These are phyloP conservation scores for Plasmodium chabaudi DNA, from an alignment of 169 alveolate species.

Conservation along the genomic window DNA sequence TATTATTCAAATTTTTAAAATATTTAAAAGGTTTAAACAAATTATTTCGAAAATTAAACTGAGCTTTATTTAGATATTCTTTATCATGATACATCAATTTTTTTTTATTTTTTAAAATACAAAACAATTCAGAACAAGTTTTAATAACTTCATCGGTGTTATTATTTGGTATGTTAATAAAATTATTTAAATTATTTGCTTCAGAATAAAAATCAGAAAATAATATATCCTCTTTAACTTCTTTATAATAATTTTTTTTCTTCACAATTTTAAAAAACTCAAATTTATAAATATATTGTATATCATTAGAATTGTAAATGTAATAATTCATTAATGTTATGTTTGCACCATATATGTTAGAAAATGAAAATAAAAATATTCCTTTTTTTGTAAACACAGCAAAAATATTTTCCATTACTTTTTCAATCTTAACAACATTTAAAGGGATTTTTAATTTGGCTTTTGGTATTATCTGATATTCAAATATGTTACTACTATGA, in stretches of 20 bases:
- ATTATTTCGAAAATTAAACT: too few relatives aligned
- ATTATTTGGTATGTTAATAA: conserved; percentile 5
- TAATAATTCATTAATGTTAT: conserved; percentile 23
- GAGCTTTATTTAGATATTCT: not conserved
- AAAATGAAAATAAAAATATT: conserved; percentile 49
- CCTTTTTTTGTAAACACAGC: conserved; percentile 32
- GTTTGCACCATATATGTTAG: conserved; percentile 16
- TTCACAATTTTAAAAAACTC: conserved; percentile 10
- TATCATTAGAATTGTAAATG: not conserved
- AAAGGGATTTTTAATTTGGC: conserved; percentile 31
- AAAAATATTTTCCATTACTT: conserved; percentile 12
- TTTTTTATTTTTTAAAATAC: not conserved
- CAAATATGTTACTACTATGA: not conserved
- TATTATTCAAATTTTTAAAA: conserved; percentile 7
- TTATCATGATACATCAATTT: not conserved
- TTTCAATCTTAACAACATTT: conserved; percentile 26
- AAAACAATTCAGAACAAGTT: not conserved
- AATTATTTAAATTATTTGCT: not conserved
- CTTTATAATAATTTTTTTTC: conserved; percentile 6
- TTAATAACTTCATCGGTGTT: not conserved
- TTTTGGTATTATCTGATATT: conserved; percentile 35
- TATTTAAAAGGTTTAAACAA: not conserved
- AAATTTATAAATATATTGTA: conserved; percentile 6
- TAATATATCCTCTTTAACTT: not conserved
- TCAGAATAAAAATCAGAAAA: conserved; percentile 14